Percentiles rank a stretch among this genome's conserved stretches.
phyloP scores from a whole-genome alignment of 2,329 filamentous ascomycete genomes.

The Didymella lethalis region DNA sequence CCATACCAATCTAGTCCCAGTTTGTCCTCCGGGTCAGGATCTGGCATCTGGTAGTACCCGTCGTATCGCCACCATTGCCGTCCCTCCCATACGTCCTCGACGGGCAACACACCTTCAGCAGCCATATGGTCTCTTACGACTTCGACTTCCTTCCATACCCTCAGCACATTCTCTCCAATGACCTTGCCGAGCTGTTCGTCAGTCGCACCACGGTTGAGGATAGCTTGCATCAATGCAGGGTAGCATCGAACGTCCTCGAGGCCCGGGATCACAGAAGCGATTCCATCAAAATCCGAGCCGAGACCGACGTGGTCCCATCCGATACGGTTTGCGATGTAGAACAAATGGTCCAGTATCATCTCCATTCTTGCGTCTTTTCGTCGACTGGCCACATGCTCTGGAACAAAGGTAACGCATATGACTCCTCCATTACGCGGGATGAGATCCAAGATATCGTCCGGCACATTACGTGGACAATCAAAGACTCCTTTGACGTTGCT shows the following conservation, averaged over 20 bases:
- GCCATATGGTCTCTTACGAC: slow-evolving; percentile 8
- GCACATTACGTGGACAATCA: slow-evolving; percentile 87
- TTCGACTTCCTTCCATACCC: slow-evolving; percentile 17
- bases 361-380: slow-evolving; percentile 65
- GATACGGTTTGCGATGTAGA: slow-evolving; percentile 79
- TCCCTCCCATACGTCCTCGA: slow-evolving; percentile 11
- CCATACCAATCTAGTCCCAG: slow-evolving; percentile 12
- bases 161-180: slow-evolving; percentile 20
- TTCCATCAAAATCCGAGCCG: slow-evolving; percentile 80
- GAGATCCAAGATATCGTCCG: slow-evolving; percentile 77
- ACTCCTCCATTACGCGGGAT: slow-evolving; percentile 75
- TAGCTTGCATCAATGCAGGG: slow-evolving; percentile 4
- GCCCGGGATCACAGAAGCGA: not conserved
- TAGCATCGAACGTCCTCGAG: slow-evolving; percentile 22
- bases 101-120: slow-evolving; percentile 1
- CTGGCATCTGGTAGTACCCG: slow-evolving; percentile 14
- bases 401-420: slow-evolving; percentile 89
- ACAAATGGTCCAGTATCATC: slow-evolving; percentile 75
- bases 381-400: slow-evolving; percentile 70
- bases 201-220: slow-evolving; percentile 6
- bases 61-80: slow-evolving; percentile 16
- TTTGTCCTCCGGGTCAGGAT: slow-evolving; percentile 12
- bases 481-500: slow-evolving; percentile 76
- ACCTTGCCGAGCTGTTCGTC: slow-evolving; percentile 10
- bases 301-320: slow-evolving; percentile 87